Percentiles rank a stretch among this genome's conserved stretches.
Conservation (phyloP, 1,139 yeast species). For the Hyphopichia burtonii region DNA sequence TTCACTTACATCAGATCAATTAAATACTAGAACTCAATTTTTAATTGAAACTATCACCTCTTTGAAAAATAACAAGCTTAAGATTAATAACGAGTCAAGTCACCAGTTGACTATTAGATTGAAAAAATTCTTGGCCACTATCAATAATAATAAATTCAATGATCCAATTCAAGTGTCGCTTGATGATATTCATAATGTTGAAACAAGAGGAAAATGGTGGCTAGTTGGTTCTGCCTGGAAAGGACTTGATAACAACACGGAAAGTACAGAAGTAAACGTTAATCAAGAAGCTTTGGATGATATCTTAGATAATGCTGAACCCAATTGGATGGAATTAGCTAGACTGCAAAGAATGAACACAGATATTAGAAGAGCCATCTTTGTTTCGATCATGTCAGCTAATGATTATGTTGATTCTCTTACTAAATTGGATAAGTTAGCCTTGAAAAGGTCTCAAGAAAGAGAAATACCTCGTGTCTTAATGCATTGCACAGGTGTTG, state of each 20-base stretch:
- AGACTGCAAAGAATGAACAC: conserved; percentile 90
- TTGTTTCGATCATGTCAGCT: conserved; percentile 92
- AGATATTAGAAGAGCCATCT: conserved; percentile 89
- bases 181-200: conserved; percentile 75
- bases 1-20: conserved; percentile 25
- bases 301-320: conserved; percentile 65
- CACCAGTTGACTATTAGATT: conserved; percentile 56
- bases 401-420: conserved; percentile 88
- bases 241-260: conserved; percentile 42
- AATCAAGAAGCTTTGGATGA: conserved; percentile 46
- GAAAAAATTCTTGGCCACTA: conserved; percentile 63
- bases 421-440: conserved; percentile 74
- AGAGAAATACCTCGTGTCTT: conserved; percentile 84
- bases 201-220: conserved; percentile 96
- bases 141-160: conserved; percentile 41
- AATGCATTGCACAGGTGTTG: conserved; percentile 82
- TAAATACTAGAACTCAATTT: conserved; percentile 72
- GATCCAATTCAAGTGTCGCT: conserved; percentile 87
- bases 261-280: conserved; percentile 22
- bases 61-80: conserved; percentile 80
- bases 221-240: conserved; percentile 97
- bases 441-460: conserved; percentile 78
- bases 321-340: conserved; percentile 89
- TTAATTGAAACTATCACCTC: conserved; percentile 82
- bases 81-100: conserved; percentile 46